Percentiles rank a stretch among this genome's conserved stretches.
phyloP scores from a whole-genome alignment of 345 rosid genomes.

The Aquilaria malaccensis region DNA sequence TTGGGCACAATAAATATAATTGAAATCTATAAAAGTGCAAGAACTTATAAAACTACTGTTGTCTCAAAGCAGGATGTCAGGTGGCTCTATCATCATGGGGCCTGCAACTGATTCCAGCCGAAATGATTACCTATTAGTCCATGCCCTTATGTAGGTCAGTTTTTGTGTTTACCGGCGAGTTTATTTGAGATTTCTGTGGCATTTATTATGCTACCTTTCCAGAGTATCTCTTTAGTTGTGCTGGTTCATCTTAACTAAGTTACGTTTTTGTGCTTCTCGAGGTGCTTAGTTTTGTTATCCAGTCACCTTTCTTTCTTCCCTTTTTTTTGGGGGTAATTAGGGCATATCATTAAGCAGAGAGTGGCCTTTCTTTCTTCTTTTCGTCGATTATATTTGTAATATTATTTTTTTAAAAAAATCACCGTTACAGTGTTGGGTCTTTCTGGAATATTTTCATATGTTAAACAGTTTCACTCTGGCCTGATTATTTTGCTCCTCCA shows the following conservation, averaged over 20 bases:
- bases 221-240: constrained; percentile 30
- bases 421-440: too few species aligned
- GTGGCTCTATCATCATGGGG: constrained; percentile 93
- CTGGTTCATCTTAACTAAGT: constrained; percentile 27
- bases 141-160: constrained; percentile 88
- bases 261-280: constrained; percentile 23
- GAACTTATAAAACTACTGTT: constrained; percentile 75
- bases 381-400: too few species aligned
- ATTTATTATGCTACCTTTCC: constrained; percentile 42
- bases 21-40: constrained; percentile 33
- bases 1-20: constrained; percentile 44
- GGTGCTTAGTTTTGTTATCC: constrained; percentile 17
- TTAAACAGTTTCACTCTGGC: too few species aligned
- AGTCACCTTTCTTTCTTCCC: constrained; percentile 12
- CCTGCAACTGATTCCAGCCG: constrained; percentile 98
- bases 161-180: constrained; percentile 46
- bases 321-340: not conserved
- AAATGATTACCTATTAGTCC: constrained; percentile 75
- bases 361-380: constrained; percentile 4
- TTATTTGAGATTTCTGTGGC: constrained; percentile 54
- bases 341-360: too few species aligned
- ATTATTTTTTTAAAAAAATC: too few species aligned
- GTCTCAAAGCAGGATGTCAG: constrained; percentile 89
- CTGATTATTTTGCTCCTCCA: too few species aligned
- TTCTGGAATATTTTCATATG: too few species aligned